phyloP scores from a whole-genome alignment of 192 early-diverging fungal species.

The Backusella australiensis region DNA sequence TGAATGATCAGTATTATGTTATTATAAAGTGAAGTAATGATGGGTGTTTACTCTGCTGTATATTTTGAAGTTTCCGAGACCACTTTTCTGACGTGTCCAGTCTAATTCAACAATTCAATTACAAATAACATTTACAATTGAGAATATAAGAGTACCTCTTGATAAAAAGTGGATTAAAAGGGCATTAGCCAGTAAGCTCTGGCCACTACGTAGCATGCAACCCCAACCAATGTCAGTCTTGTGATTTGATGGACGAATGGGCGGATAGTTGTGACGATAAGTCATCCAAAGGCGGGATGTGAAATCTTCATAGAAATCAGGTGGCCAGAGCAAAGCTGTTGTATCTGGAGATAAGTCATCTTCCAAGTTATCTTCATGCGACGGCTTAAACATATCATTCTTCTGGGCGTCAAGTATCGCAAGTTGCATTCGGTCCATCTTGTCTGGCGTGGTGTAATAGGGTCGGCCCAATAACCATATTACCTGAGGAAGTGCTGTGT shows the following conservation, averaged over 20 bases:
- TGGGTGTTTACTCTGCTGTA: conserved; percentile 40
- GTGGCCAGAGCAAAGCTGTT: conserved; percentile 30
- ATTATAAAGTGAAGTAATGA: too few relatives aligned
- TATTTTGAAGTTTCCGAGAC: conserved; percentile 36
- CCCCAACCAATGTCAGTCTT: conserved; percentile 94
- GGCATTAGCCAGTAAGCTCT: conserved; percentile 87
- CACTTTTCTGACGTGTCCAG: conserved; percentile 43
- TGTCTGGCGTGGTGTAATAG: conserved; percentile 27
- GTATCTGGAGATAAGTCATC: conserved; percentile 1
- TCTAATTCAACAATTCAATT: conserved; percentile 23
- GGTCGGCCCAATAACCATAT: conserved; percentile 34
- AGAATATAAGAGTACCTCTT: conserved; percentile 52
- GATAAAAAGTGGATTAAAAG: conserved; percentile 76
- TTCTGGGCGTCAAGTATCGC: conserved; percentile 30
- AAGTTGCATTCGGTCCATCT: conserved; percentile 13
- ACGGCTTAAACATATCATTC: conserved; percentile 15
- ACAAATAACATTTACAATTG: conserved; percentile 12
- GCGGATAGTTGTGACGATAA: conserved; percentile 85
- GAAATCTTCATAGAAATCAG: conserved; percentile 79
- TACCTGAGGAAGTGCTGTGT: background rate
- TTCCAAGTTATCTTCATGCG: background rate
- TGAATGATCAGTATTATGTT: background rate
- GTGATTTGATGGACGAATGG: conserved; percentile 72
- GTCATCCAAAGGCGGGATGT: conserved; percentile 87
- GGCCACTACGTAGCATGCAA: conserved; percentile 95